Conservation (phyloP, 75 land plant species). For the Cupressus sempervirens region DNA sequence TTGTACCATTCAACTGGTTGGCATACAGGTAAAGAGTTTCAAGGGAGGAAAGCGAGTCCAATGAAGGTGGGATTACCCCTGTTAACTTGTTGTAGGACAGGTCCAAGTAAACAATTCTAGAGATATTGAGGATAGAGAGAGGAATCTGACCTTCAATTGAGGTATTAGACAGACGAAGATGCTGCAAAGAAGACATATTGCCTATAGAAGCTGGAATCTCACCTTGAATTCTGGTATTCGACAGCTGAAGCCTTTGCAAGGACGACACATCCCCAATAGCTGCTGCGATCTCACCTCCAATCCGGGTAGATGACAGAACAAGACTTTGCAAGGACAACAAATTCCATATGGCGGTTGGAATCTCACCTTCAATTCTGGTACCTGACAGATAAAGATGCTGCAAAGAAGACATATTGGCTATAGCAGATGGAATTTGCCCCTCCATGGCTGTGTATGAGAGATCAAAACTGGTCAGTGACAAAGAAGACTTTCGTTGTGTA, state of each 20-base stretch:
- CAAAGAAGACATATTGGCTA: neutral
- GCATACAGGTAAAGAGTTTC: neutral
- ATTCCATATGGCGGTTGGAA: neutral
- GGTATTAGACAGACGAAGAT: neutral
- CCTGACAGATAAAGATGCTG: neutral
- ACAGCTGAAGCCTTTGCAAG: neutral
- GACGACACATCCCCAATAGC: neutral
- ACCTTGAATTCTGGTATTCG: neutral
- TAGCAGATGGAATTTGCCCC: neutral
- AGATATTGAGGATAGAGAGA: neutral
- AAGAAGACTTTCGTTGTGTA: neutral
- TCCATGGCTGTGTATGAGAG: neutral
- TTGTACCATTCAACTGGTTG: neutral
- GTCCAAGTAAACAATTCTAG: neutral
- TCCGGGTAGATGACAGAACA: neutral
- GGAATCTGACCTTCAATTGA: neutral
- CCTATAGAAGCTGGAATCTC: neutral
- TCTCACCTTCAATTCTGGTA: neutral
- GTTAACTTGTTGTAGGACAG: constrained; percentile 6
- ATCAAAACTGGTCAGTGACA: neutral
- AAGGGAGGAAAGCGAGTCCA: neutral
- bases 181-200: neutral
- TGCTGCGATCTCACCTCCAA: too few relatives aligned
- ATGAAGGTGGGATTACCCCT: neutral
- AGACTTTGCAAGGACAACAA: neutral